Evolutionary conservation across 352 stramenopile genomes (phyloP), one percentile per base, ranked within the genome.

Genomic region (Phytophthora pistaciae): DNA sequence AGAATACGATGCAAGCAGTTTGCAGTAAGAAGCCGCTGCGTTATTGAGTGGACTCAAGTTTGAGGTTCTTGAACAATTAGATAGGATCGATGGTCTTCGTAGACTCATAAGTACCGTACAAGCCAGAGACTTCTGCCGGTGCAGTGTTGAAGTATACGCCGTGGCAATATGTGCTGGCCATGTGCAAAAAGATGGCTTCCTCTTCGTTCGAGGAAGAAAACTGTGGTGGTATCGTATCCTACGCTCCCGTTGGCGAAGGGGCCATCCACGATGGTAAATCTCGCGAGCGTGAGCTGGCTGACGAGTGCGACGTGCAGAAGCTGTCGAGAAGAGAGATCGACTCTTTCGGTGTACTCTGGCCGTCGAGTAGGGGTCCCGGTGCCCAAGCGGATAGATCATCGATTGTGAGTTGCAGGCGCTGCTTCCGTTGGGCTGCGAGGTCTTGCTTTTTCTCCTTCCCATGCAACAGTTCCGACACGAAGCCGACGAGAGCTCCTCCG

Each of bases 301-400:
- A 84, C 46, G 77, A 81, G 63, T 75, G 63, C 0, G 75, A 80
- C 25, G 74, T 74, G 25, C 66, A 69, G 52, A 75, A 77, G 59
- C 77, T 82, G 62, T 77, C 77, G 13, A 84, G 70, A 5, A 84
- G 60, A 57, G 66, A 82, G 23, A 84, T 84, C 4, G 74, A 75
- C 52, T 84, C 77, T 38, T 78, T 80, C 38, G 77, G 77, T 6
- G 77, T 82, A 33, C 56, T 68, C 23, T 70, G 58, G 27, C 54
- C 60, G 10, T 79, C 70, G 3, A 61, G 10, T 40, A 64, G 20
- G 11, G 68, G 56, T 18, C 61, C 61, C 8, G 74, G 56, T 25
- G 42, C 46, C 76, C 76, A 83, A 20, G 60, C 29, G 20, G 54
- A 66, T 10, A 81, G 46, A 46, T 81, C 73, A 25, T 79, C 68